Evolutionary conservation across 192 early-diverging fungal genomes (phyloP), one percentile per base, ranked within the genome.

Genomic region (Gonapodya sp.): DNA sequence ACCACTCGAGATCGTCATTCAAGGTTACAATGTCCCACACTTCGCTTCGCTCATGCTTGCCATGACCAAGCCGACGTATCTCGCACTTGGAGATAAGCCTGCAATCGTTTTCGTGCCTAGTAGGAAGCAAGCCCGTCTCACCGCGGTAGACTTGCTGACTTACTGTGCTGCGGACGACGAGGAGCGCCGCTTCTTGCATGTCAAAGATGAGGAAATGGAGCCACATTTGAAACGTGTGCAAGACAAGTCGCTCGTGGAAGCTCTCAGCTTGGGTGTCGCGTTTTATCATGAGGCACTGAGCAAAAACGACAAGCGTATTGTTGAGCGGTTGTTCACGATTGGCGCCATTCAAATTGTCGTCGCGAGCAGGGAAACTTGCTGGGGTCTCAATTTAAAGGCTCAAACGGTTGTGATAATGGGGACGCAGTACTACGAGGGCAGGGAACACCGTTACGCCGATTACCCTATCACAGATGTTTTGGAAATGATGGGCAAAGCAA

Each of bases 401-500:
- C 93, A 95, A 81, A 89, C 96, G 37, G 96, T 97, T 1, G 87
- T 96, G 0, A 90, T 99, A 8, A 98, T 98, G 96, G 98, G 98
- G 8, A 96, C 97, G 0, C 96, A 98, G 85, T 95, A 92, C 82
- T 99, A 91, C 85, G 89, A 95, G 79, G 96, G 96, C 31, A 94
- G 95, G 83, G 95, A 96, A 83, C 97, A 98, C 83, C 92, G 96
- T 8, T 98, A 99, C 89, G 90, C 91, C 0, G 98, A 99, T 82
- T 99, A 97, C 83, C 89, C 94, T 2, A 94, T 98, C 31, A 94
- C 96, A 0, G 98, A 98, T 79, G 93, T 98, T 72, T 86, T 98
- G 80, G 96, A 99, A 86, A 99, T 99, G 98, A 95, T 98, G 92
- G 98, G 98, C 1, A 89, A 95, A 18, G 96, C 96, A 1, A 92